Conservation (phyloP, 148 eudicot genomes). For the Dianthus caryophyllus region DNA sequence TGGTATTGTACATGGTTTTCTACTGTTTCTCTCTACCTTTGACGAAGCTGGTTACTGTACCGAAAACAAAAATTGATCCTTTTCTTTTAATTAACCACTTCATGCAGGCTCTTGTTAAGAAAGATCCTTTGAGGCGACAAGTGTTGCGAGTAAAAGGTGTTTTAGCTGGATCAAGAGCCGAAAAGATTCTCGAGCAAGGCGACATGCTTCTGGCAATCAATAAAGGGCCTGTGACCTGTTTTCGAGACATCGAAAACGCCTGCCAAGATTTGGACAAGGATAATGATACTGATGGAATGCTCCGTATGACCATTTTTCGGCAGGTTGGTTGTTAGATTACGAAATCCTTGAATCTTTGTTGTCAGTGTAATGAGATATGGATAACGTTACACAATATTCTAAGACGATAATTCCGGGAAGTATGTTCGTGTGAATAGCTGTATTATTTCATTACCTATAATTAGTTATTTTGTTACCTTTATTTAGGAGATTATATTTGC, state of each 20-base stretch:
- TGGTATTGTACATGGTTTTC: not conserved
- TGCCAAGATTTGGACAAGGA: slow-evolving; percentile 63
- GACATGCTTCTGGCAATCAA: slow-evolving; percentile 90
- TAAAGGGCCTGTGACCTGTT: slow-evolving; percentile 75
- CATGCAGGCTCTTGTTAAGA: slow-evolving; percentile 74
- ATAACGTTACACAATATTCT: no score
- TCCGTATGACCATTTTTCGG: slow-evolving; percentile 75
- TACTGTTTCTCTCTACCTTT: not conserved
- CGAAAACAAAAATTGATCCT: not conserved
- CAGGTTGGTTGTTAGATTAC: slow-evolving; percentile 43
- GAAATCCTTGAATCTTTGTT: not conserved
- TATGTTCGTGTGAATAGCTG: no score
- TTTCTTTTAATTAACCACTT: not conserved
- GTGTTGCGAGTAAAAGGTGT: slow-evolving; percentile 93
- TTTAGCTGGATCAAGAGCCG: slow-evolving; percentile 92
- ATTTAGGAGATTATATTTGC: no score
- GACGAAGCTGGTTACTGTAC: not conserved
- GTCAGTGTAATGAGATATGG: no score
- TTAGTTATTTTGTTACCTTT: no score
- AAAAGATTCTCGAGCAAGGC: slow-evolving; percentile 74
- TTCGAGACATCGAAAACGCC: slow-evolving; percentile 80
- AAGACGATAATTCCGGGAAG: no score
- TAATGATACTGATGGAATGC: slow-evolving; percentile 51
- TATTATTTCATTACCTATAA: no score
- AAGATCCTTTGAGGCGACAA: slow-evolving; percentile 89